These are phyloP conservation scores for Puccinellia tenuiflora DNA, from an alignment of 176 grass and related monocot genomes.

Conservation along the genomic window DNA sequence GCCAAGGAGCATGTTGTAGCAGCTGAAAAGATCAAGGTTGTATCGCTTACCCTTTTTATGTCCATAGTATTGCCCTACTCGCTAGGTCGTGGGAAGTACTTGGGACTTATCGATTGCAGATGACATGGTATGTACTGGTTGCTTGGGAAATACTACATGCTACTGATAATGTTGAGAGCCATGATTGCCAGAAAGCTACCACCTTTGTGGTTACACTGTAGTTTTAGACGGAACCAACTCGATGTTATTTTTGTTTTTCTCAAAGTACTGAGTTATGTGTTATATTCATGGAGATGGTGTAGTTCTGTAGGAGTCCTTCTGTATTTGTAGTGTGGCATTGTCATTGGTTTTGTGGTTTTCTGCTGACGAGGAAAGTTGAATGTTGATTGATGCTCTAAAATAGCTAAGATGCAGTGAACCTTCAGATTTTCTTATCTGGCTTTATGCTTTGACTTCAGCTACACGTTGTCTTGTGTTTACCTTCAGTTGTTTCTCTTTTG, in stretches of 20 bases:
- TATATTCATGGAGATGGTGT: background rate
- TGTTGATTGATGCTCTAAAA: background rate
- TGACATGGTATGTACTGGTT: background rate
- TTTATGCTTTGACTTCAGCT: too few relatives aligned
- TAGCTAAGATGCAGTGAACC: too few relatives aligned
- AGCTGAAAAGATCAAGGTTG: slow-evolving; percentile 61
- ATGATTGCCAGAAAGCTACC: background rate
- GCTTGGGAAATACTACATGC: background rate
- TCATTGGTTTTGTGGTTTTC: background rate
- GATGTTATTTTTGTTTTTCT: background rate
- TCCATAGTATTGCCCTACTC: background rate
- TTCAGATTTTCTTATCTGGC: too few relatives aligned
- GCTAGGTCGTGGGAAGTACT: background rate
- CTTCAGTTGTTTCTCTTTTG: too few relatives aligned
- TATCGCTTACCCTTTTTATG: background rate
- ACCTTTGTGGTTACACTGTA: background rate
- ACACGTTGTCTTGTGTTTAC: too few relatives aligned
- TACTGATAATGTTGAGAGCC: background rate
- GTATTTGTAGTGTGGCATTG: background rate
- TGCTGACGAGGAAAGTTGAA: background rate
- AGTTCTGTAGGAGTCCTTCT: background rate
- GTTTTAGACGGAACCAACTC: background rate
- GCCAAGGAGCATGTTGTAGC: slow-evolving; percentile 58
- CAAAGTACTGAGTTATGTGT: background rate
- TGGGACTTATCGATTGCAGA: background rate